These are phyloP conservation scores for Phytophthora brassicae DNA, from an alignment of 352 stramenopile genomes.

Conservation along the genomic window DNA sequence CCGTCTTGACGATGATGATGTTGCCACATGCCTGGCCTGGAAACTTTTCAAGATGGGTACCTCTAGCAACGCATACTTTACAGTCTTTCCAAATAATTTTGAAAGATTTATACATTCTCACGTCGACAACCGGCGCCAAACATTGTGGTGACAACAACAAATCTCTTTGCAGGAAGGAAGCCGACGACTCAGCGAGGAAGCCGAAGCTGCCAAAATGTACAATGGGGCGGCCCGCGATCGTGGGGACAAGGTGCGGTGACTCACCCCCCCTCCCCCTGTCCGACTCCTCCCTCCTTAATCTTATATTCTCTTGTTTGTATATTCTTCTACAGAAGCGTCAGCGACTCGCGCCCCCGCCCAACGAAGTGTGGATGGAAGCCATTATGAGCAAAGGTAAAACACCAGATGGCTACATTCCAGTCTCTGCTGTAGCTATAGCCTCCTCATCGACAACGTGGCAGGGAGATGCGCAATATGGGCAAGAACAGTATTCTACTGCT, in stretches of 20 bases:
- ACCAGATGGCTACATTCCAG: slow-evolving; percentile 23
- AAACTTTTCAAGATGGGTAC: slow-evolving; percentile 6
- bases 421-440: neutral
- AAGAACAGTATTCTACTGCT: slow-evolving; percentile 10
- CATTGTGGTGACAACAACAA: slow-evolving; percentile 8
- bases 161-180: slow-evolving; percentile 24
- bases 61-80: slow-evolving; percentile 9
- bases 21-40: neutral
- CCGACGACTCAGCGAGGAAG: slow-evolving; percentile 2
- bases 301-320: neutral
- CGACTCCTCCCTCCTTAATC: neutral
- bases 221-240: slow-evolving; percentile 22
- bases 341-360: slow-evolving; percentile 41
- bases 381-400: slow-evolving; percentile 69
- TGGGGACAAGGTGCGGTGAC: slow-evolving; percentile 28
- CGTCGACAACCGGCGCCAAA: slow-evolving; percentile 8
- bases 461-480: slow-evolving; percentile 4
- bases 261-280: too few relatives aligned
- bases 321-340: slow-evolving; percentile 22
- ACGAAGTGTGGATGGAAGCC: slow-evolving; percentile 70
- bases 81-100: slow-evolving; percentile 1
- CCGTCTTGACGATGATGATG: too few relatives aligned
- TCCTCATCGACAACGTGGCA: slow-evolving; percentile 16
- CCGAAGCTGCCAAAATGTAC: slow-evolving; percentile 32
- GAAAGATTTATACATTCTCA: slow-evolving; percentile 9